Conservation (phyloP, 331 rosid species). For the Malus hybrid region DNA sequence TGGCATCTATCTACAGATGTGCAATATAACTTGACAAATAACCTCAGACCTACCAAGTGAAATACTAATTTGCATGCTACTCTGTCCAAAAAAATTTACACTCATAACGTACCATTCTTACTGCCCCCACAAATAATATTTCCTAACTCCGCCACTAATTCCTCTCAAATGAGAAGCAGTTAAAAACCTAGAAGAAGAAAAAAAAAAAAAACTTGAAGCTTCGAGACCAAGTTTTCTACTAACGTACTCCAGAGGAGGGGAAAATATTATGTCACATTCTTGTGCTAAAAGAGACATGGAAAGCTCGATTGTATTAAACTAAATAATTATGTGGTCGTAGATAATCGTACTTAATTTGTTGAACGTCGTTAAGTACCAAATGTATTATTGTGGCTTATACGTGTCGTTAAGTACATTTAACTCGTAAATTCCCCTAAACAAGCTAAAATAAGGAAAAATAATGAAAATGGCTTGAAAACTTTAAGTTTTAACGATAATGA, state of each 20-base stretch:
- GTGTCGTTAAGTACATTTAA: neutral
- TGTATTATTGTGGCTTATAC: neutral
- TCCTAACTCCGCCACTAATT: no score
- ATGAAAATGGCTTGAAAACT: no score
- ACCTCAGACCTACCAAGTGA: no score
- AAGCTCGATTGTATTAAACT: neutral
- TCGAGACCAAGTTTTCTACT: slow-evolving; percentile 5
- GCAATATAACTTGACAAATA: no score
- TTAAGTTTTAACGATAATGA: no score
- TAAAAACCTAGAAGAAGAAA: neutral
- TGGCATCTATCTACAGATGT: accelerated
- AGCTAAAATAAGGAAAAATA: neutral
- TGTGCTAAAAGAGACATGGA: neutral
- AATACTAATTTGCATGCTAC: no score
- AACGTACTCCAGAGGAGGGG: neutral
- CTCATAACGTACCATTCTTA: no score
- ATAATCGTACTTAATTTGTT: neutral
- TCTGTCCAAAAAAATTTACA: no score
- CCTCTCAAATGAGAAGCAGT: neutral
- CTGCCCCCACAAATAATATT: no score
- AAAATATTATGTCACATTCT: neutral
- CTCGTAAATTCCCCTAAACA: neutral
- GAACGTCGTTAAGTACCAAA: neutral
- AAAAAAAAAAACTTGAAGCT: neutral
- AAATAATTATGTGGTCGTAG: neutral